Evolutionary conservation across 768 basidiomycete species (phyloP).

Genomic region (Phaeotremella fagi): DNA sequence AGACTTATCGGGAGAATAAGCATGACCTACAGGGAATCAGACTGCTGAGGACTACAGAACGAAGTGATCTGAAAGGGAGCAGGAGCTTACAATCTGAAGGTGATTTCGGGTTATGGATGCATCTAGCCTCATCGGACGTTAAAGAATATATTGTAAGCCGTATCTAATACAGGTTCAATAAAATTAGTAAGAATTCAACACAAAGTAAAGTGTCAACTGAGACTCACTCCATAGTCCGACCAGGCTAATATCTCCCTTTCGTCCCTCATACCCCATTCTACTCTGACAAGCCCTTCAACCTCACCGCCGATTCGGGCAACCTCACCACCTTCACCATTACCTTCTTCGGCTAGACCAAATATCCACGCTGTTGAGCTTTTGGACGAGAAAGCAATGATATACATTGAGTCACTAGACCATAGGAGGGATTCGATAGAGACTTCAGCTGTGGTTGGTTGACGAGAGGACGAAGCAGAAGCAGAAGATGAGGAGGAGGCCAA

Average conservation of each 20-base stretch:
- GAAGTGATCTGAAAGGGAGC: too few species aligned
- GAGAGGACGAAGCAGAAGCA: neutral
- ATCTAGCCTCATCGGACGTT: slow-evolving; percentile 64
- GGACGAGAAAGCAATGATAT: slow-evolving; percentile 74
- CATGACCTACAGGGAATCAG: slow-evolving; percentile 19
- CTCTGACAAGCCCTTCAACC: slow-evolving; percentile 75
- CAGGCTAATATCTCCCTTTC: slow-evolving; percentile 80
- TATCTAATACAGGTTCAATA: slow-evolving; percentile 55
- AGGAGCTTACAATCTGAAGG: slow-evolving; percentile 54
- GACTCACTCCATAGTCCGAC: slow-evolving; percentile 86
- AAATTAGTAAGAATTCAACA: neutral
- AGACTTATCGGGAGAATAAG: slow-evolving; percentile 59
- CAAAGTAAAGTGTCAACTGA: neutral
- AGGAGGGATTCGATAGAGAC: slow-evolving; percentile 65
- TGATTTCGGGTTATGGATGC: slow-evolving; percentile 80
- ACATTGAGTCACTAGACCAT: slow-evolving; percentile 87
- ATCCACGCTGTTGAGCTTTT: slow-evolving; percentile 67
- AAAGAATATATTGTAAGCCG: slow-evolving; percentile 83
- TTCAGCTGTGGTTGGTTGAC: slow-evolving; percentile 24
- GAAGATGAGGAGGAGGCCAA: slow-evolving; percentile 57
- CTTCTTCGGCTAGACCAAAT: slow-evolving; percentile 72
- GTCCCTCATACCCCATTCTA: slow-evolving; percentile 78
- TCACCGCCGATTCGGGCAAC: slow-evolving; percentile 31
- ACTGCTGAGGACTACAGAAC: neutral
- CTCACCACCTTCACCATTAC: slow-evolving; percentile 41